Evolutionary conservation across 345 rosid species (phyloP).

Genomic region (Psidium friedrichsthalianum): DNA sequence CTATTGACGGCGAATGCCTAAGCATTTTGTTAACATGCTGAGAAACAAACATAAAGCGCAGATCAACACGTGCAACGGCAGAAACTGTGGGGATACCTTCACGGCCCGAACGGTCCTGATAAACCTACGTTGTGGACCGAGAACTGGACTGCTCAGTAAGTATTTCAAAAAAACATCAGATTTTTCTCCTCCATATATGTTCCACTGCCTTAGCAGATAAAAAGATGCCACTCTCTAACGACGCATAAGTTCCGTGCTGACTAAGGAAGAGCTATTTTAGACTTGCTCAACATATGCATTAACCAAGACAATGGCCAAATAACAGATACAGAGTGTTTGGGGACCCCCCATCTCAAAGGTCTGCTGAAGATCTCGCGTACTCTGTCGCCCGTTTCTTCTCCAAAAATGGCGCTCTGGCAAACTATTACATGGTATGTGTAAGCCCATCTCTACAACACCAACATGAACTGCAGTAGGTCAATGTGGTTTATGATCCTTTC

Average conservation of each 20-base stretch:
- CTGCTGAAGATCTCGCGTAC: constrained; percentile 31
- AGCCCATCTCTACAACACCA: not conserved
- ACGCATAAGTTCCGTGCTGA: not conserved
- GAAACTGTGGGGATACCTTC: constrained; percentile 47
- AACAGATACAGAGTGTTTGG: constrained; percentile 45
- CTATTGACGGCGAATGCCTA: not conserved
- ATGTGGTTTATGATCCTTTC: not conserved
- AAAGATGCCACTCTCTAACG: not conserved
- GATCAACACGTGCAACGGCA: constrained; percentile 48
- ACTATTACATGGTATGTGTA: constrained; percentile 39
- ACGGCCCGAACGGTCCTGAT: constrained; percentile 28
- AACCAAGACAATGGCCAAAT: not conserved
- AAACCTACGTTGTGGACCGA: constrained; percentile 45
- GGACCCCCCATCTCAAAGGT: constrained; percentile 39
- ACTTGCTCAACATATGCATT: not conserved
- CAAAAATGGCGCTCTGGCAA: constrained; percentile 33
- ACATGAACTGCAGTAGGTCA: not conserved
- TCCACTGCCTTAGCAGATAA: not conserved
- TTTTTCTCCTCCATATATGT: not conserved
- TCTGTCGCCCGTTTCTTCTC: constrained; percentile 40
- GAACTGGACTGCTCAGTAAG: constrained; percentile 52
- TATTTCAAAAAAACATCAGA: not conserved
- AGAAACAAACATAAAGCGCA: constrained; percentile 1
- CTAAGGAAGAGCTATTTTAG: not conserved
- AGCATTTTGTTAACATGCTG: not conserved